Conservation (phyloP, 192 early-diverging fungal species). For the Backusella australiensis region DNA sequence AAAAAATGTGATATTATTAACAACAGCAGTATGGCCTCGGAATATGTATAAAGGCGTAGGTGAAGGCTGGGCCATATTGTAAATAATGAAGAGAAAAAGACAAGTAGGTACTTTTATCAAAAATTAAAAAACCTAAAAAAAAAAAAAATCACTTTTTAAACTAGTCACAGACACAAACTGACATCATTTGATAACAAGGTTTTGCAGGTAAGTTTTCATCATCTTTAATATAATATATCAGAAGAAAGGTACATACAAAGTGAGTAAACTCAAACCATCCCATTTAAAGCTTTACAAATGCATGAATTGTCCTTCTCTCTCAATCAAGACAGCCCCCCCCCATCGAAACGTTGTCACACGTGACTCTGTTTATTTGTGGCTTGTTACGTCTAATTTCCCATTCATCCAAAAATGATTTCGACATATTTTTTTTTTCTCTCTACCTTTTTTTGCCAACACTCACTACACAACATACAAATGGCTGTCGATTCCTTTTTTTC, state of each 20-base stretch:
- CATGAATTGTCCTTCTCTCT: background rate
- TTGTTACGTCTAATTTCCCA: background rate
- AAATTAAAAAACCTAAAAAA: background rate
- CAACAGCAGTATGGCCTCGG: slow-evolving; percentile 22
- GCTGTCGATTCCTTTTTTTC: slow-evolving; percentile 27
- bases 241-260: background rate
- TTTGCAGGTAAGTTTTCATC: too few relatives aligned
- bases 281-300: background rate
- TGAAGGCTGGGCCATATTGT: background rate
- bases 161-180: background rate
- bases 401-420: background rate
- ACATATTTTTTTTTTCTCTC: background rate
- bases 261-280: too few relatives aligned
- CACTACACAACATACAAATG: background rate
- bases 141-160: background rate
- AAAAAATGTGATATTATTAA: slow-evolving; percentile 25
- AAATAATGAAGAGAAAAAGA: background rate
- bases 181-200: too few relatives aligned
- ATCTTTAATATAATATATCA: too few relatives aligned
- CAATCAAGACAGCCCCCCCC: background rate
- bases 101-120: too few relatives aligned
- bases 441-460: background rate
- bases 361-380: background rate
- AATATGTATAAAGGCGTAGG: slow-evolving; percentile 32
- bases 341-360: background rate